Conservation (phyloP, 192 early-diverging fungal genomes). For the Dissophora ornata region DNA sequence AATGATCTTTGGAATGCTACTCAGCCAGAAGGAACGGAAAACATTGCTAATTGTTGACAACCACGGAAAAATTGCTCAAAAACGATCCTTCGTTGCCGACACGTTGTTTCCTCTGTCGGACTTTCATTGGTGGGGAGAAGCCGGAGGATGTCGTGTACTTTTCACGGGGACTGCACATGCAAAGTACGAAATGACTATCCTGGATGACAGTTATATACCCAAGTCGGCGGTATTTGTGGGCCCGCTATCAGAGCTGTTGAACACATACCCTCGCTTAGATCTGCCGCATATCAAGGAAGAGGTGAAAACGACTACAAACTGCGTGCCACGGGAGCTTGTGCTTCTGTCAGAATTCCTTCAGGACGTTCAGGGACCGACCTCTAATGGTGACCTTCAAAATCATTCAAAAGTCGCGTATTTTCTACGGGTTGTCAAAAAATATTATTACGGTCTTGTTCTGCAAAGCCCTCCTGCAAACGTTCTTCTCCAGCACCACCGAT, state of each 20-base stretch:
- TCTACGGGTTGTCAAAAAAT: not conserved
- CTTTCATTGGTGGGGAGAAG: conserved; percentile 31
- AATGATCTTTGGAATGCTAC: not conserved
- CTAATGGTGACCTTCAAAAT: conserved; percentile 26
- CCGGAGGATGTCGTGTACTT: conserved; percentile 31
- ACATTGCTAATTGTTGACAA: conserved; percentile 40
- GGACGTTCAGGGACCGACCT: no score
- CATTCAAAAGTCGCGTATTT: conserved; percentile 2
- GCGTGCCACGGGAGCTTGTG: conserved; percentile 44
- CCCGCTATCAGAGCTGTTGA: conserved; percentile 27
- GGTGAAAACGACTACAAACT: conserved; percentile 30
- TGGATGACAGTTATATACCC: conserved; percentile 12
- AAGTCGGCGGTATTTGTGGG: conserved; percentile 27
- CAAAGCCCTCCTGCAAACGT: conserved; percentile 29
- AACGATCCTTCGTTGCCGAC: conserved; percentile 7
- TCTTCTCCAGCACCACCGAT: conserved; percentile 10
- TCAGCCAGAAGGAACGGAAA: conserved; percentile 10
- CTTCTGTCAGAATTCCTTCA: no score
- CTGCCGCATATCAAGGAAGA: conserved; percentile 15
- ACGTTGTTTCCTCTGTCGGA: conserved; percentile 18
- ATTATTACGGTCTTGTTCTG: conserved; percentile 17
- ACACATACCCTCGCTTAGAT: conserved; percentile 16
- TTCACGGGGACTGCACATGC: conserved; percentile 35
- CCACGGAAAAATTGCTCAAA: conserved; percentile 32
- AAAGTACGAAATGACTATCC: conserved; percentile 25